A percentile compares a stretch with the other conserved stretches of the same genome.
Evolutionary conservation across 2,329 filamentous ascomycete species (phyloP).

Genomic region (Lecanicillium sp.): DNA sequence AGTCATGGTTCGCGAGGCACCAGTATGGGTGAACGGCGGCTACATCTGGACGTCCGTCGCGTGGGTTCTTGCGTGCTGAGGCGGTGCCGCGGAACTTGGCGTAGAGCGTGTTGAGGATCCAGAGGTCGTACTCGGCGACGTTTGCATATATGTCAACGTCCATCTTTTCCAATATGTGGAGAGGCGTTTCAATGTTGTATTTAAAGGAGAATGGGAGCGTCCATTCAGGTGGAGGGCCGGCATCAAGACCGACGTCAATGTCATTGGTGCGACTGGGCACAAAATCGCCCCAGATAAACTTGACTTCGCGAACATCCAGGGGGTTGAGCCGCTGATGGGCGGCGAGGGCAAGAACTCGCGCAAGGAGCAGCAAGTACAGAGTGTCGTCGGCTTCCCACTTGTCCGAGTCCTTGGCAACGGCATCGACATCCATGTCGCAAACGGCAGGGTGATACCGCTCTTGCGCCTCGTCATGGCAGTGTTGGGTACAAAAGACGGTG

Average conservation of each 20-base stretch:
- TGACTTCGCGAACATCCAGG: slow-evolving; percentile 54
- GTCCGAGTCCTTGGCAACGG: slow-evolving; percentile 55
- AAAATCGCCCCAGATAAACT: slow-evolving; percentile 64
- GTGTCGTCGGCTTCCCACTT: slow-evolving; percentile 51
- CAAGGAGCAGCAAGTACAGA: slow-evolving; percentile 54
- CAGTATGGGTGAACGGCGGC: slow-evolving; percentile 91
- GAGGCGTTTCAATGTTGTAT: slow-evolving; percentile 63
- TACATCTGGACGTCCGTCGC: slow-evolving; percentile 78
- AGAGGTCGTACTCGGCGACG: slow-evolving; percentile 56
- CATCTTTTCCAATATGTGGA: slow-evolving; percentile 78
- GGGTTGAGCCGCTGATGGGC: slow-evolving; percentile 53
- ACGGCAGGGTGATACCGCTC: slow-evolving; percentile 55
- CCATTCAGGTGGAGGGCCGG: slow-evolving; percentile 50
- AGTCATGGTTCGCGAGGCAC: slow-evolving; percentile 95
- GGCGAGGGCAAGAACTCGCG: slow-evolving; percentile 55
- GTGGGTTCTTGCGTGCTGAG: slow-evolving; percentile 68
- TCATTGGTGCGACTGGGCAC: slow-evolving; percentile 43
- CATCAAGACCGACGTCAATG: slow-evolving; percentile 43
- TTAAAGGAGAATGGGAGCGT: slow-evolving; percentile 73
- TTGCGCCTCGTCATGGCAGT: slow-evolving; percentile 49
- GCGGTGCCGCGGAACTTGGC: slow-evolving; percentile 91
- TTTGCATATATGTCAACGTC: slow-evolving; percentile 65
- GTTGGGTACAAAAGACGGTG: slow-evolving; percentile 56
- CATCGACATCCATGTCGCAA: slow-evolving; percentile 58
- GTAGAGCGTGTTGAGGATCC: slow-evolving; percentile 87